These are phyloP conservation scores for Apiotrichum veenhuisii DNA, from an alignment of 1,284 basidiomycete genomes.

Conservation along the genomic window DNA sequence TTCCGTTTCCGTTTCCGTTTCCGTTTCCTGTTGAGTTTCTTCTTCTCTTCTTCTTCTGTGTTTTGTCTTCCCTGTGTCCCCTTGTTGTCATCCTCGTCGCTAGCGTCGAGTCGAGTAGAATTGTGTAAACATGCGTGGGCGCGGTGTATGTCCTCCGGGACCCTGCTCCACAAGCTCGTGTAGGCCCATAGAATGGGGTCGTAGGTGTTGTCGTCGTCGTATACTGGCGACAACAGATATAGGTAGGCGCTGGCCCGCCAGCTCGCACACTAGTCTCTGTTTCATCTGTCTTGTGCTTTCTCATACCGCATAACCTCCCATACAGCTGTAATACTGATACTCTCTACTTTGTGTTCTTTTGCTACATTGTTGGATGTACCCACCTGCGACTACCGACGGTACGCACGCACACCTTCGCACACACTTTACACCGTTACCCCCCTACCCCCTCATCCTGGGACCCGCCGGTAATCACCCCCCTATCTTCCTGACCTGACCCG, in stretches of 20 bases:
- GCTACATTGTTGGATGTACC: slow-evolving; percentile 12
- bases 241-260: too few species aligned
- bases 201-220: too few species aligned
- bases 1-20: slow-evolving; percentile 13
- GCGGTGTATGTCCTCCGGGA: too few species aligned
- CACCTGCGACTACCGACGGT: background rate
- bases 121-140: too few species aligned
- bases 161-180: too few species aligned
- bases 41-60: background rate
- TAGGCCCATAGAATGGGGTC: too few species aligned
- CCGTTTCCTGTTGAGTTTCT: slow-evolving; percentile 11
- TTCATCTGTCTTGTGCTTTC: background rate
- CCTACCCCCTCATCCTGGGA: too few species aligned
- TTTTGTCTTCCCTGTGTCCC: background rate
- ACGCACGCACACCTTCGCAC: background rate
- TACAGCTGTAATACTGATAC: slow-evolving; percentile 8
- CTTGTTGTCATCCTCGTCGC: background rate
- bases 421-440: background rate
- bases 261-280: too few species aligned
- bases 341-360: slow-evolving; percentile 3
- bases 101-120: background rate
- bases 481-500: too few species aligned
- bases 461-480: too few species aligned
- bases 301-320: background rate
- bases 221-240: too few species aligned